Percentiles rank a stretch among this genome's conserved stretches.
These are phyloP conservation scores for Alternaria brassicicola DNA, from an alignment of 2,329 filamentous ascomycete genomes.

Conservation along the genomic window DNA sequence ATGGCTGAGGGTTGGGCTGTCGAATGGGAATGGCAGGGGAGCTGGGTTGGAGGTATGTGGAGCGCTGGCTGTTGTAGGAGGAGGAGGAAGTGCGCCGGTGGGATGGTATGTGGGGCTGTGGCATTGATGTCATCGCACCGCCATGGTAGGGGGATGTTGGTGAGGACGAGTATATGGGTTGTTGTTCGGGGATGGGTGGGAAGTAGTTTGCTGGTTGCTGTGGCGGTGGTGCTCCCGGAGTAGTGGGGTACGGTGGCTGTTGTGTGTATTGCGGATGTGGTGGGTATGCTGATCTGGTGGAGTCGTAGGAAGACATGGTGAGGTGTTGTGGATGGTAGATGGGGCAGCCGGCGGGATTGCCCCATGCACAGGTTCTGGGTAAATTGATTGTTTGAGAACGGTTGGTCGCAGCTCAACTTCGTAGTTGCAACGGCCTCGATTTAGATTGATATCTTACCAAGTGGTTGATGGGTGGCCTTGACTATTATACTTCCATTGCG, in stretches of 20 bases:
- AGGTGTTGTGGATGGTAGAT: not conserved
- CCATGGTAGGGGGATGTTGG: not conserved
- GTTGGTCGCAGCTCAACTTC: not conserved
- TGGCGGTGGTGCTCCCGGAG: slow-evolving; percentile 5
- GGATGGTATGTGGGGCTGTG: not conserved
- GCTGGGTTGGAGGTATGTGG: not conserved
- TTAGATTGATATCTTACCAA: not conserved
- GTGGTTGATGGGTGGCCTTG: not conserved
- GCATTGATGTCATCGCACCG: not conserved
- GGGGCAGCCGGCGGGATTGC: not conserved
- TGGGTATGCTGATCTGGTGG: slow-evolving; percentile 21
- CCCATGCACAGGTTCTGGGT: not conserved
- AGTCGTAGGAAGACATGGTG: slow-evolving; percentile 33
- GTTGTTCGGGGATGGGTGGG: slow-evolving; percentile 15
- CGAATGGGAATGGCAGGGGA: slow-evolving; percentile 9
- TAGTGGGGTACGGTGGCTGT: slow-evolving; percentile 24
- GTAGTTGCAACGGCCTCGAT: not conserved
- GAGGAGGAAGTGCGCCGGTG: slow-evolving; percentile 15
- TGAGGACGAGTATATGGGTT: slow-evolving; percentile 12
- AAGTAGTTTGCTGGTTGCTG: slow-evolving; percentile 7
- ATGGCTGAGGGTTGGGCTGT: not conserved
- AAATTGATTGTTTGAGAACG: not conserved
- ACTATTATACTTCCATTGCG: slow-evolving; percentile 13
- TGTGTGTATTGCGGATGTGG: slow-evolving; percentile 10
- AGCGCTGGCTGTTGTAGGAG: not conserved